phyloP scores from a whole-genome alignment of 345 rosid genomes.

The Eucalyptus camaldulensis region DNA sequence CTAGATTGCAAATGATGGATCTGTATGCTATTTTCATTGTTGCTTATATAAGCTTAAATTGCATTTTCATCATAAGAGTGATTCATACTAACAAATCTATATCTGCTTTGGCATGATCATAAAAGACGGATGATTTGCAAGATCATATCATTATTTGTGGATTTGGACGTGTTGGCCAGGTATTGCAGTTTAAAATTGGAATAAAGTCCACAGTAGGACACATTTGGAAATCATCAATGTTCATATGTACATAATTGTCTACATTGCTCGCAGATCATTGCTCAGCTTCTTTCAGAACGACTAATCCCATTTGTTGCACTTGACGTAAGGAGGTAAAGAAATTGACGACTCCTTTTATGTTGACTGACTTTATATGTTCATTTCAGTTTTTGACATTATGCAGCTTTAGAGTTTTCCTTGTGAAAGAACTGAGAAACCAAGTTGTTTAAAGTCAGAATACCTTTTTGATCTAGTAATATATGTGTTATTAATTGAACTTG shows the following conservation, averaged over 20 bases:
- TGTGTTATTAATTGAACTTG: neutral
- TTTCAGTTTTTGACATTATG: neutral
- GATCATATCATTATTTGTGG: conserved; percentile 95
- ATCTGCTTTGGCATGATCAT: neutral
- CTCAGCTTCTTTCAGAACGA: conserved; percentile 97
- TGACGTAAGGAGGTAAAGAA: conserved; percentile 77
- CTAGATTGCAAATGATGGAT: neutral
- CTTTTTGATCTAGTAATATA: neutral
- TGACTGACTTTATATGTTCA: neutral
- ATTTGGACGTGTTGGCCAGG: conserved; percentile 99
- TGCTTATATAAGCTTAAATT: neutral
- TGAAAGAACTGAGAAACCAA: neutral
- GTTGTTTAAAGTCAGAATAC: neutral
- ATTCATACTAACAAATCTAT: neutral
- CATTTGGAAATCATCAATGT: neutral
- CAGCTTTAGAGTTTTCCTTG: neutral
- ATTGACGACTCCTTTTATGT: neutral
- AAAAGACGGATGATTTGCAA: conserved; percentile 98
- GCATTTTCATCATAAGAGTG: neutral
- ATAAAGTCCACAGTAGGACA: neutral
- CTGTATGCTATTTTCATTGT: neutral
- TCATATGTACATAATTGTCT: neutral
- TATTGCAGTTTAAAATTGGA: neutral
- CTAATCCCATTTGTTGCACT: conserved; percentile 97
- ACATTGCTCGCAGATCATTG: conserved; percentile 54